These are phyloP conservation scores for Fusarium buxicola DNA, from an alignment of 2,329 filamentous ascomycete genomes.

Conservation along the genomic window DNA sequence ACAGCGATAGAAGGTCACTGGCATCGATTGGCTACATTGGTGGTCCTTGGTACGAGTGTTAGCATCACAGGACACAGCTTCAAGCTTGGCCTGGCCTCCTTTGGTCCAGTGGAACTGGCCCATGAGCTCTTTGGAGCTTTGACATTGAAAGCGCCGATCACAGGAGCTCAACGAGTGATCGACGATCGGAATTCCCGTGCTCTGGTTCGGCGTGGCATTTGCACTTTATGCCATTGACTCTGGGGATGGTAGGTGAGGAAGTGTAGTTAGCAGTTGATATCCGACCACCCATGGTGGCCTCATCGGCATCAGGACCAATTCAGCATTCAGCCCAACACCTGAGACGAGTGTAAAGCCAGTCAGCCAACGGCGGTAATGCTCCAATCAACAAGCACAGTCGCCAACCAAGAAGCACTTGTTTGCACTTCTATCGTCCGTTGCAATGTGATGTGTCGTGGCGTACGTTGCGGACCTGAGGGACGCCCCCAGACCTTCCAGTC, in stretches of 20 bases:
- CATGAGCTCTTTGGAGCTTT: constrained; percentile 26
- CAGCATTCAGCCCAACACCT: constrained; percentile 30
- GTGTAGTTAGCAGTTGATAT: constrained; percentile 15
- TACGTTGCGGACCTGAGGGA: constrained; percentile 22
- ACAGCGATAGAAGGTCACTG: constrained; percentile 30
- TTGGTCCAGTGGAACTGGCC: background rate
- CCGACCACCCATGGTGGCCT: constrained; percentile 26
- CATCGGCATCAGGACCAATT: constrained; percentile 23
- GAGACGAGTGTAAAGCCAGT: constrained; percentile 16
- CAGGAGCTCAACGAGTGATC: constrained; percentile 33
- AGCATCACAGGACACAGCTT: constrained; percentile 32
- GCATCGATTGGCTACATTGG: constrained; percentile 35
- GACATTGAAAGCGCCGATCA: constrained; percentile 28
- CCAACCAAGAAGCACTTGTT: constrained; percentile 1
- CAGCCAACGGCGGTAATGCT: constrained; percentile 28
- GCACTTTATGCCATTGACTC: constrained; percentile 24
- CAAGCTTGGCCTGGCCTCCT: constrained; percentile 32
- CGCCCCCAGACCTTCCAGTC: constrained; percentile 1
- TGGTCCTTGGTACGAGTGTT: constrained; percentile 5
- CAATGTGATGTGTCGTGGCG: constrained; percentile 35
- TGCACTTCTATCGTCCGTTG: constrained; percentile 22
- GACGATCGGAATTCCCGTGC: constrained; percentile 29
- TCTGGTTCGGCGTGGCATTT: constrained; percentile 19
- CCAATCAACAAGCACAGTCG: constrained; percentile 16
- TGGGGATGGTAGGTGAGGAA: constrained; percentile 8